A percentile compares a stretch with the other conserved stretches of the same genome.
Conservation (phyloP, 768 basidiomycete species). For the Russula griseocarnosa region DNA sequence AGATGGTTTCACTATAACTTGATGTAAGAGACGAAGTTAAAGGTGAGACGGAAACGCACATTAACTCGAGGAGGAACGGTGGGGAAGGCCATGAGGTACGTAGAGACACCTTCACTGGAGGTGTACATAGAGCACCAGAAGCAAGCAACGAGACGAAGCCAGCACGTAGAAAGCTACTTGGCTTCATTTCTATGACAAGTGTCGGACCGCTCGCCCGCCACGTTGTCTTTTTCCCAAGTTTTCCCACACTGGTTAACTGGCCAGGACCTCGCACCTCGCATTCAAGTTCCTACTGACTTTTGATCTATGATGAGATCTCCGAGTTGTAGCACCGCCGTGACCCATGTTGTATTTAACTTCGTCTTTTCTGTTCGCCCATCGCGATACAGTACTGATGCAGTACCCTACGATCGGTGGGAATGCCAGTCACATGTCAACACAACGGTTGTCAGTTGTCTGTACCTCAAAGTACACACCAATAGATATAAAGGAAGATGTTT, state of each 20-base stretch:
- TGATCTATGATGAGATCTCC: too few relatives aligned
- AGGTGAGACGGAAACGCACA: neutral
- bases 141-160: constrained; percentile 8
- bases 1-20: constrained; percentile 67
- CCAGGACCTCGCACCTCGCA: too few relatives aligned
- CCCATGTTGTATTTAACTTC: too few relatives aligned
- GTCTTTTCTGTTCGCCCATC: too few relatives aligned
- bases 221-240: too few relatives aligned
- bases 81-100: constrained; percentile 39
- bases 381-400: too few relatives aligned
- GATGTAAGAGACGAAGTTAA: neutral
- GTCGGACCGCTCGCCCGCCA: too few relatives aligned
- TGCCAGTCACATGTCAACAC: too few relatives aligned
- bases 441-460: neutral
- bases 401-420: too few relatives aligned
- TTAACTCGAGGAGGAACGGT: constrained; percentile 28
- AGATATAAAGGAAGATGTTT: neutral
- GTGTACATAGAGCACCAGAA: constrained; percentile 21
- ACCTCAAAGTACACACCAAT: neutral
- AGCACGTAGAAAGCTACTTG: constrained; percentile 3
- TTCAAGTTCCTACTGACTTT: too few relatives aligned
- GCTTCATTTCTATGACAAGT: constrained; percentile 10
- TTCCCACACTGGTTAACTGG: too few relatives aligned
- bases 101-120: constrained; percentile 38
- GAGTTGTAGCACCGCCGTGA: too few relatives aligned